phyloP scores from a whole-genome alignment of 1,284 basidiomycete species.

The Binderoboletus segoi region DNA sequence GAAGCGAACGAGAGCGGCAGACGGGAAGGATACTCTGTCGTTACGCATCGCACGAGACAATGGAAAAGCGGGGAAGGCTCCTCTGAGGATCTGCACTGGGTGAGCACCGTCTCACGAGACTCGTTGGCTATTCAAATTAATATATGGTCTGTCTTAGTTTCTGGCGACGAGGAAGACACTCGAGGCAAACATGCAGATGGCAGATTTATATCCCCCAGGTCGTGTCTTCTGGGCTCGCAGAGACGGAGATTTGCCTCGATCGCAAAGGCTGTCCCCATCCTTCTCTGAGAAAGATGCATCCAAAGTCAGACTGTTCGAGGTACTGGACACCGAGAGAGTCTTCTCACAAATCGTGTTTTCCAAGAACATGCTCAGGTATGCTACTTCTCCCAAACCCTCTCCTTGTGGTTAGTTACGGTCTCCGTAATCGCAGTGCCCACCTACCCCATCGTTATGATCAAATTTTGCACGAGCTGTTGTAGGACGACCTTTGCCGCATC shows the following conservation, averaged over 20 bases:
- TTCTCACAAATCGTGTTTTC: constrained; percentile 83
- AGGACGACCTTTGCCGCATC: constrained; percentile 6
- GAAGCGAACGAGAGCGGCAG: constrained; percentile 56
- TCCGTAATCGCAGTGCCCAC: constrained; percentile 51
- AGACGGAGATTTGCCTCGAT: constrained; percentile 62
- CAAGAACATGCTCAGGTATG: constrained; percentile 76
- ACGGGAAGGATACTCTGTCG: constrained; percentile 58
- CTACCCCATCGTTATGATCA: constrained; percentile 69
- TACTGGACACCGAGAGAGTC: constrained; percentile 70
- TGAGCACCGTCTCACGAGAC: constrained; percentile 35
- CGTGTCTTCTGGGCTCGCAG: constrained; percentile 78
- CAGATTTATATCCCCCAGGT: constrained; percentile 78
- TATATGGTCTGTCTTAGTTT: constrained; percentile 48
- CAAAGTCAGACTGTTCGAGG: constrained; percentile 70
- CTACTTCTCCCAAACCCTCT: constrained; percentile 1
- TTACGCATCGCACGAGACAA: constrained; percentile 60
- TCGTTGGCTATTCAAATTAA: constrained; percentile 4
- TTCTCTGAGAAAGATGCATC: constrained; percentile 34
- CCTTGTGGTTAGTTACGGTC: not conserved
- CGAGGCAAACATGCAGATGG: constrained; percentile 81
- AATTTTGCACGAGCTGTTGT: constrained; percentile 66
- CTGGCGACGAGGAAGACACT: constrained; percentile 78
- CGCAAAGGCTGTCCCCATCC: constrained; percentile 29
- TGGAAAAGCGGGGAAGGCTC: constrained; percentile 60
- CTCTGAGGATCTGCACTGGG: constrained; percentile 66